Evolutionary conservation across 495 filamentous ascomycete species (phyloP).

Genomic region (Penicillium lividum): DNA sequence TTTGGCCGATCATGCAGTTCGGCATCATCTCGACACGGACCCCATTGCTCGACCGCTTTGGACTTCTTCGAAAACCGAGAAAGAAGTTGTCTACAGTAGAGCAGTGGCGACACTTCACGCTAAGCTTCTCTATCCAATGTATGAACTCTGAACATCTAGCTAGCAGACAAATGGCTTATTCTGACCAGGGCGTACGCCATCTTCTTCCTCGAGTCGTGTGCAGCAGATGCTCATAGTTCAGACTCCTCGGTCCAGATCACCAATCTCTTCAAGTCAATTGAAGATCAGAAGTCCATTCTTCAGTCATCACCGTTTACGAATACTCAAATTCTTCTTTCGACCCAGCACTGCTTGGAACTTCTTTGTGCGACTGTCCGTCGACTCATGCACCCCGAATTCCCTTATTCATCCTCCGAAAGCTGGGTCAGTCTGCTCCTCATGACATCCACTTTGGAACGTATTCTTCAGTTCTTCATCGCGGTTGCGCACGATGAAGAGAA

Average conservation of each 20-base stretch:
- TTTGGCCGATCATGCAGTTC: constrained; percentile 28
- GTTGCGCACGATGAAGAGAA: constrained; percentile 22
- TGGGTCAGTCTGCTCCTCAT: constrained; percentile 34
- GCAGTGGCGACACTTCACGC: constrained; percentile 27
- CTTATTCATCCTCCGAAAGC: constrained; percentile 24
- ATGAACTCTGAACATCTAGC: neutral
- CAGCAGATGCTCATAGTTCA: constrained; percentile 7
- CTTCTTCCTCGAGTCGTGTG: constrained; percentile 33
- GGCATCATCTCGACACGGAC: constrained; percentile 30
- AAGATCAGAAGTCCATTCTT: constrained; percentile 27
- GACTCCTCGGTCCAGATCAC: constrained; percentile 4
- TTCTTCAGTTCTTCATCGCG: constrained; percentile 28
- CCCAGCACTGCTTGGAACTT: constrained; percentile 33
- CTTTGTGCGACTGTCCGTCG: constrained; percentile 29
- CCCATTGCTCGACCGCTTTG: constrained; percentile 18
- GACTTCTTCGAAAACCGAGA: constrained; percentile 31
- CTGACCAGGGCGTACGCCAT: constrained; percentile 26
- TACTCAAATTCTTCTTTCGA: constrained; percentile 25
- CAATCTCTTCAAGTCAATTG: constrained; percentile 8
- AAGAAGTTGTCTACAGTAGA: constrained; percentile 30
- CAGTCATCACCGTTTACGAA: constrained; percentile 31
- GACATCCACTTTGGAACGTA: constrained; percentile 30
- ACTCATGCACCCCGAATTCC: constrained; percentile 33
- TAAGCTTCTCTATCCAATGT: constrained; percentile 30
- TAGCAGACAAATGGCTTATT: constrained; percentile 3